These are phyloP conservation scores for Ajuga reptans DNA, from an alignment of 305 asterid species.

Conservation along the genomic window DNA sequence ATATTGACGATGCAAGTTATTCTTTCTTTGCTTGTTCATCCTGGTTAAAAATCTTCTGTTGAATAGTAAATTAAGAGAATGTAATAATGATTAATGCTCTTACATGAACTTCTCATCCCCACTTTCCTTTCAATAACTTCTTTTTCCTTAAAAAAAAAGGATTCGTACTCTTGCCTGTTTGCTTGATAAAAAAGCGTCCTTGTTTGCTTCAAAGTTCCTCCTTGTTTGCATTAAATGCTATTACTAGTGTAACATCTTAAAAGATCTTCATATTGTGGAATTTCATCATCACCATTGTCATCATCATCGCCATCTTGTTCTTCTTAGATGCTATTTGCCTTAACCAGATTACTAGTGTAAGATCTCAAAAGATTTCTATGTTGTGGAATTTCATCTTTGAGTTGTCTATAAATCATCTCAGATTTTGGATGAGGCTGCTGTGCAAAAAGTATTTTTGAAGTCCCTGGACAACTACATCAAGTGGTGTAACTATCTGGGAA, in stretches of 20 bases:
- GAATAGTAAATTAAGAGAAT: background rate
- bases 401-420: constrained; percentile 27
- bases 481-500: constrained; percentile 83
- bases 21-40: background rate
- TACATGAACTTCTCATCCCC: background rate
- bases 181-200: background rate
- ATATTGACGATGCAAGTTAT: background rate
- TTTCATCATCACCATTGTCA: too few relatives aligned
- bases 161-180: background rate
- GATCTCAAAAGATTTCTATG: constrained; percentile 7
- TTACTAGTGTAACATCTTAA: too few relatives aligned
- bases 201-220: background rate
- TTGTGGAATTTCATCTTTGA: constrained; percentile 11
- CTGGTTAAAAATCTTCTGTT: background rate
- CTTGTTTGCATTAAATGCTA: background rate
- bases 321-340: background rate
- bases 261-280: too few relatives aligned
- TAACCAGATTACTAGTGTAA: background rate
- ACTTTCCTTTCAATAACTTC: too few relatives aligned
- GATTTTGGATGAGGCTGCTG: constrained; percentile 97
- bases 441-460: constrained; percentile 73
- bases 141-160: too few relatives aligned
- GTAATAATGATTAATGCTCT: constrained; percentile 1
- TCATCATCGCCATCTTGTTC: too few relatives aligned
- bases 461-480: constrained; percentile 92